Evolutionary conservation across 2,329 filamentous ascomycete genomes (phyloP), one percentile per base, ranked within the genome.

Genomic region (Rutstroemia sydowiana): DNA sequence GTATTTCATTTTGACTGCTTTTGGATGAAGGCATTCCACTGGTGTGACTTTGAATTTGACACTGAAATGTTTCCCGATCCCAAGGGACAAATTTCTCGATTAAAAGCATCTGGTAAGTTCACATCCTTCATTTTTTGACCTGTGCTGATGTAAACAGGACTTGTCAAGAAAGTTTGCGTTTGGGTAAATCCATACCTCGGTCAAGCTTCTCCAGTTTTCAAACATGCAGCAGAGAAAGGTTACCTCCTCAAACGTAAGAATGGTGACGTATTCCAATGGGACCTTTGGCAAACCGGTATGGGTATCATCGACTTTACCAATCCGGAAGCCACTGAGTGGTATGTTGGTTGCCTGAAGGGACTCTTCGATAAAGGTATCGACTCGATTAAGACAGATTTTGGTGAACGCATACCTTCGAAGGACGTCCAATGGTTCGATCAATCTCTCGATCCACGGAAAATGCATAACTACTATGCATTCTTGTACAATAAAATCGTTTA

Each of bases 1-100:
- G 78, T 81, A 10, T 83, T 83, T 65, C 80, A 83, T 59, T 83
- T 79, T 49, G 79, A 83, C 61, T 79, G 75, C 61, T 83, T 82
- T 68, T 83, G 79, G 79, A 73, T 83, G 65, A 76, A 78, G 31
- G 75, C 76, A 1, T 82, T 81, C 60, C 78, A 82, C 56, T 83
- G 79, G 80, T 82, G 79, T 59, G 79, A 83, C 61, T 82, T 83
- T 53, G 70, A 76, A 9, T 83, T 82, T 66, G 76, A 79, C 45
- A 65, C 70, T 1, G 71, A 77, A 21, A 76, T 74, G 63, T 84
- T 84, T 60, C 77, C 79, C 0, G 77, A 83, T 55, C 76, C 79
- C 0, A 68, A 70, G n/a, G 74, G 70, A 0, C 78, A 79, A 55
- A 74, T 83, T 51, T 63, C 68, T 18, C 70, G 77, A 1, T 64